Conservation (phyloP, 2,329 filamentous ascomycete species). For the Fusarium vanettenii region DNA sequence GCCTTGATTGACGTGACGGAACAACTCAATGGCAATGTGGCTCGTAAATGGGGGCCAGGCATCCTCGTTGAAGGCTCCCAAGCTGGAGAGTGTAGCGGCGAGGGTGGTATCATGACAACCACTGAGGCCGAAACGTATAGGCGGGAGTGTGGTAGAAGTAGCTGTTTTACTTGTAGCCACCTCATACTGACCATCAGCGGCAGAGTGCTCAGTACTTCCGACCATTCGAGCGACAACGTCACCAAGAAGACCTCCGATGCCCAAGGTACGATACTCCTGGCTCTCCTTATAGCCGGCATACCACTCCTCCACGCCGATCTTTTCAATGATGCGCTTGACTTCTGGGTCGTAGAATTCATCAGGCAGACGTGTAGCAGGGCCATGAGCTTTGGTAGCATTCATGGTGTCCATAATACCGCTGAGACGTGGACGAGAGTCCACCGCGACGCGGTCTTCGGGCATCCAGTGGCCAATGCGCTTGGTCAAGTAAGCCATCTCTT, state of each 20-base stretch:
- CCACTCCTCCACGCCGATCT: conserved; percentile 92
- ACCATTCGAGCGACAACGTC: conserved; percentile 85
- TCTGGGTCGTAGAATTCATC: conserved; percentile 87
- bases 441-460: conserved; percentile 79
- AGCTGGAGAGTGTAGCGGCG: conserved; percentile 78
- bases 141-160: conserved; percentile 47
- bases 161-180: conserved; percentile 50
- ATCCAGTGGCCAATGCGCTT: conserved; percentile 86
- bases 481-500: conserved; percentile 87
- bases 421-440: conserved; percentile 85
- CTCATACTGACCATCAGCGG: conserved; percentile 65
- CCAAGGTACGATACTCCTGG: conserved; percentile 86
- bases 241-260: conserved; percentile 86
- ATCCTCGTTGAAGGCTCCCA: conserved; percentile 80
- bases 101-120: conserved; percentile 96
- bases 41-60: conserved; percentile 95
- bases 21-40: conserved; percentile 91
- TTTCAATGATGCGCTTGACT: conserved; percentile 75
- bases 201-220: conserved; percentile 67
- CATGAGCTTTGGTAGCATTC: conserved; percentile 87
- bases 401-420: conserved; percentile 95
- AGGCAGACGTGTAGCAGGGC: conserved; percentile 79
- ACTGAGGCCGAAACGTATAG: conserved; percentile 79
- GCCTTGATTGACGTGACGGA: conserved; percentile 65
- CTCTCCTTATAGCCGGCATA: conserved; percentile 88